A percentile compares a stretch with the other conserved stretches of the same genome.
Conservation (phyloP, 768 basidiomycete genomes). For the Pleurotus giganteus region DNA sequence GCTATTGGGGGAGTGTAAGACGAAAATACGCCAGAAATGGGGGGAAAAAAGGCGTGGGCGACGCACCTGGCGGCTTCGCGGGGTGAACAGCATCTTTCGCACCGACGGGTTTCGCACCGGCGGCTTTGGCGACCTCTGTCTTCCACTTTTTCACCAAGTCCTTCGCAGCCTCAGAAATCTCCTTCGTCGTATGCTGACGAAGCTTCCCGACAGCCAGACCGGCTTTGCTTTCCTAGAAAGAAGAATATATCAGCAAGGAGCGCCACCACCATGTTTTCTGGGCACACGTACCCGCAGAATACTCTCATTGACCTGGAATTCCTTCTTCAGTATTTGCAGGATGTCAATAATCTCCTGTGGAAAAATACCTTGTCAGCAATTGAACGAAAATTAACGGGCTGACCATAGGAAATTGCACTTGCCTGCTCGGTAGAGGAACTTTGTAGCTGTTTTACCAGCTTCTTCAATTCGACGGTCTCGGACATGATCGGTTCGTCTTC, state of each 20-base stretch:
- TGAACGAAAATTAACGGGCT: constrained; percentile 35
- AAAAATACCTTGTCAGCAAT: constrained; percentile 21
- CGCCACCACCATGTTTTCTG: constrained; percentile 27
- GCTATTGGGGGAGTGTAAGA: constrained; percentile 11
- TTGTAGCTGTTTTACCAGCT: constrained; percentile 79
- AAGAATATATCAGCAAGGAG: constrained; percentile 12
- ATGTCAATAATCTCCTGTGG: constrained; percentile 62
- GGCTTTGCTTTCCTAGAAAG: constrained; percentile 79
- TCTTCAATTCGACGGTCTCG: constrained; percentile 67
- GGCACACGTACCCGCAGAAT: constrained; percentile 66
- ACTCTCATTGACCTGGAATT: constrained; percentile 67
- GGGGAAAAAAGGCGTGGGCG: constrained; percentile 8
- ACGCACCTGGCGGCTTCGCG: constrained; percentile 34
- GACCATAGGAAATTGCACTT: constrained; percentile 33
- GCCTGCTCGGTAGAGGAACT: constrained; percentile 53
- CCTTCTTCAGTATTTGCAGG: constrained; percentile 60
- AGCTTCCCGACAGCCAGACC: constrained; percentile 93
- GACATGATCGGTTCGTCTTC: constrained; percentile 33
- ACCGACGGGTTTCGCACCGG: constrained; percentile 38
- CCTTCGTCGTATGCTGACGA: constrained; percentile 66
- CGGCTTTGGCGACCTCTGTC: constrained; percentile 77
- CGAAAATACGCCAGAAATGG: not conserved
- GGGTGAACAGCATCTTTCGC: constrained; percentile 3
- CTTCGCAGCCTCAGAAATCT: constrained; percentile 81
- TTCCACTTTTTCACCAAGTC: constrained; percentile 94